phyloP scores from a whole-genome alignment of 2,329 filamentous ascomycete genomes.

The Neopestalotiopsis sp. region DNA sequence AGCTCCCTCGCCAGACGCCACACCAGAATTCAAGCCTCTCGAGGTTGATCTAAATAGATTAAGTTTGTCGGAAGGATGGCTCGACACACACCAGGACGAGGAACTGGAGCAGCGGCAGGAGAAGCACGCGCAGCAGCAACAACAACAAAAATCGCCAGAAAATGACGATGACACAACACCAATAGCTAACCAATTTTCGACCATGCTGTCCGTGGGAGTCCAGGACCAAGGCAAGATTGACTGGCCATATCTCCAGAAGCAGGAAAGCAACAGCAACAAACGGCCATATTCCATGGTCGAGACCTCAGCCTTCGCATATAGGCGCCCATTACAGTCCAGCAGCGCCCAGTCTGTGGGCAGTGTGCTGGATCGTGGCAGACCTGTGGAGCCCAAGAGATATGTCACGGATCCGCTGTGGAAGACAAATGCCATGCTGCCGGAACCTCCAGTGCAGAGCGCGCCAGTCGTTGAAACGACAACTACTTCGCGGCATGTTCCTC shows the following conservation, averaged over 20 bases:
- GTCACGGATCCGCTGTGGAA: constrained; percentile 16
- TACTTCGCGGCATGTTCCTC: background rate
- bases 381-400: constrained; percentile 21
- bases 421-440: constrained; percentile 9
- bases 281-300: constrained; percentile 23
- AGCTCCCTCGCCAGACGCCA: constrained; percentile 12
- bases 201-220: constrained; percentile 5
- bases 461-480: background rate
- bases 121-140: background rate
- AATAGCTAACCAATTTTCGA: constrained; percentile 22
- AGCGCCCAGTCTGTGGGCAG: constrained; percentile 13
- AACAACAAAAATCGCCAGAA: background rate
- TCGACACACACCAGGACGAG: constrained; percentile 15
- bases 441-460: background rate
- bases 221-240: background rate
- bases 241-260: constrained; percentile 10
- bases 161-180: constrained; percentile 13
- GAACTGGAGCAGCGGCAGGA: constrained; percentile 9
- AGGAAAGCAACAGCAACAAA: background rate
- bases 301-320: constrained; percentile 6
- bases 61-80: constrained; percentile 23
- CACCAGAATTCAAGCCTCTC: constrained; percentile 22
- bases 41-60: constrained; percentile 24
- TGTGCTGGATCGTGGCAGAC: constrained; percentile 25
- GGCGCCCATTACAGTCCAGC: constrained; percentile 8